These are phyloP conservation scores for Drechslerella coelobrocha DNA, from an alignment of 2,329 filamentous ascomycete species.

Conservation along the genomic window DNA sequence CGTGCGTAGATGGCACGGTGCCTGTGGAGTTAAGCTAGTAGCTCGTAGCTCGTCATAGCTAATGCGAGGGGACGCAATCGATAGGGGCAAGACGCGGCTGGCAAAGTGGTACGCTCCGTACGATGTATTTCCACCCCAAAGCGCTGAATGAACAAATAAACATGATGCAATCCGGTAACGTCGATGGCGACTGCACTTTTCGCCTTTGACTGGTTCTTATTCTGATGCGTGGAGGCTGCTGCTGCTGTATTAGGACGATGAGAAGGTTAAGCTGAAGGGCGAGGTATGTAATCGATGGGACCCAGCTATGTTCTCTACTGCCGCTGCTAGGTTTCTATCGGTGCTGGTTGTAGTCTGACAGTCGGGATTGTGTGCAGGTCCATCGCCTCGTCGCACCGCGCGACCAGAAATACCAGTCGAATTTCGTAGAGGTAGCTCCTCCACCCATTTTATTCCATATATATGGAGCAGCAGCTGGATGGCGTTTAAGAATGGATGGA, in stretches of 20 bases:
- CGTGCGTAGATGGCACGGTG: not conserved
- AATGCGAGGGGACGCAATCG: slow-evolving; percentile 18
- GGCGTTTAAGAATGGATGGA: not conserved
- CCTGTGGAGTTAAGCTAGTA: not conserved
- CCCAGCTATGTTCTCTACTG: slow-evolving; percentile 11
- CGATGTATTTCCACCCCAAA: slow-evolving; percentile 64
- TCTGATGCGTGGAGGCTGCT: no score
- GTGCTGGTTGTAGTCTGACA: slow-evolving; percentile 11
- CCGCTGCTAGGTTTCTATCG: not conserved
- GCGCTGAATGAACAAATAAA: not conserved
- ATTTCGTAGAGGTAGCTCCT: slow-evolving; percentile 83
- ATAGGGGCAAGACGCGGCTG: slow-evolving; percentile 93
- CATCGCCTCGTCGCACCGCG: slow-evolving; percentile 96
- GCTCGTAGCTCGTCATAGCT: not conserved
- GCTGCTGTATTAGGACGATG: slow-evolving; percentile 92
- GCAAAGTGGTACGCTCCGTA: slow-evolving; percentile 99
- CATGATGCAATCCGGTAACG: not conserved
- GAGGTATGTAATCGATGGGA: slow-evolving; percentile 68
- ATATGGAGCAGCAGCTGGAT: not conserved
- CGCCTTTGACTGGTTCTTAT: not conserved
- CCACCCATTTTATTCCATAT: slow-evolving; percentile 15
- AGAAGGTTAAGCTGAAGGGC: slow-evolving; percentile 98
- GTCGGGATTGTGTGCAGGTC: slow-evolving; percentile 65
- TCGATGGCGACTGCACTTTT: no score
- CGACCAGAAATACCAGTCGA: slow-evolving; percentile 99